phyloP scores from a whole-genome alignment of 2,329 filamentous ascomycete genomes.

The Colletotrichum orchidophilum region DNA sequence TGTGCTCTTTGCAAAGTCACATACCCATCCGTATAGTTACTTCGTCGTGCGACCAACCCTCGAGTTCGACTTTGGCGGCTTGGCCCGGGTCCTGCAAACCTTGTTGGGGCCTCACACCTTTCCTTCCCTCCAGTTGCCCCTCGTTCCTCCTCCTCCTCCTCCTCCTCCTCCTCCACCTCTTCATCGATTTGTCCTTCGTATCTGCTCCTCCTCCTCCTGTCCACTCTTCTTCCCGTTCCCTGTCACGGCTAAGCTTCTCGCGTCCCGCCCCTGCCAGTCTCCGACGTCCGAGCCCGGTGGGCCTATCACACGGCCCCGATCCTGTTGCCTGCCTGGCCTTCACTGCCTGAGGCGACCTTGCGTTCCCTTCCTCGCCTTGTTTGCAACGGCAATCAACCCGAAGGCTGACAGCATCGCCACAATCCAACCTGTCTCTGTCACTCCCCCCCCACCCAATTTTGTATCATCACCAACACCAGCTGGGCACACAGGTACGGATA shows the following conservation, averaged over 20 bases:
- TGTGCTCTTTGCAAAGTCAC: not conserved
- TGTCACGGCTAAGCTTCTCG: constrained; percentile 14
- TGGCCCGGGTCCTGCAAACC: not conserved
- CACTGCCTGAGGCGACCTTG: not conserved
- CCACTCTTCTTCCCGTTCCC: constrained; percentile 4
- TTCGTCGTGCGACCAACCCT: not conserved
- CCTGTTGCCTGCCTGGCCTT: not conserved
- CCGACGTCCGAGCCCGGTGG: not conserved
- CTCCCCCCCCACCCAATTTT: not conserved
- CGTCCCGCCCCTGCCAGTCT: constrained; percentile 4
- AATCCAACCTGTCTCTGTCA: not conserved
- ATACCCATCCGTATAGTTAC: not conserved
- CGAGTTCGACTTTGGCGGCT: constrained; percentile 1
- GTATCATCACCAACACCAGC: constrained; percentile 13
- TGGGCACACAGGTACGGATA: not conserved
- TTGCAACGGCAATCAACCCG: constrained; percentile 14
- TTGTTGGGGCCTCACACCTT: not conserved
- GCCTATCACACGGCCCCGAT: not conserved
- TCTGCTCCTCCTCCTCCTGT: not conserved
- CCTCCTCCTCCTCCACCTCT: not conserved
- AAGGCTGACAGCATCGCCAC: constrained; percentile 22
- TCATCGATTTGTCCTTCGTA: not conserved
- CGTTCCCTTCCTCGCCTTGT: not conserved
- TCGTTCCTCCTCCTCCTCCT: not conserved
- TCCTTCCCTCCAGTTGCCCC: not conserved